Conservation (phyloP, 106 monocot genomes). For the Phalaenopsis aphrodite region DNA sequence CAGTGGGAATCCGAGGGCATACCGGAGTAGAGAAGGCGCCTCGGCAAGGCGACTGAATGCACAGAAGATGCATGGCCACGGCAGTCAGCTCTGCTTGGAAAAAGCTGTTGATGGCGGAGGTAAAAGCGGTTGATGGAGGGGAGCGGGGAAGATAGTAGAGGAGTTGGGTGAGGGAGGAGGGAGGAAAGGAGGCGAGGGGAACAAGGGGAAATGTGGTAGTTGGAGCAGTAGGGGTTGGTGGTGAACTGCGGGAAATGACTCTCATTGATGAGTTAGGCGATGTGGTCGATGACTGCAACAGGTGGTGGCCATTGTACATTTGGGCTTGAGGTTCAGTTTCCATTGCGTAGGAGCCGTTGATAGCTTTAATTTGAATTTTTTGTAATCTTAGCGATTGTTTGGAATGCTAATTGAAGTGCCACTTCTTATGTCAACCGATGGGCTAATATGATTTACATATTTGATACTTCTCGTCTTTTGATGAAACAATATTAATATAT, state of each 20-base stretch:
- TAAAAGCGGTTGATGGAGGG: constrained; percentile 1
- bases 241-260: constrained; percentile 3
- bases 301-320: background rate
- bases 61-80: constrained; percentile 56
- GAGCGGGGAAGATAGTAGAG: constrained; percentile 4
- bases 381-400: no score
- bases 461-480: no score
- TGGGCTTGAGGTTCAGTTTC: background rate
- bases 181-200: constrained; percentile 2
- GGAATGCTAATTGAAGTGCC: no score
- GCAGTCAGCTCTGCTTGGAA: constrained; percentile 43
- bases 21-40: constrained; percentile 35
- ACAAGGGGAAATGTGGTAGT: constrained; percentile 10
- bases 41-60: constrained; percentile 41
- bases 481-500: no score
- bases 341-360: no score
- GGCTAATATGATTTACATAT: no score
- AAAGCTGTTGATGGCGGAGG: constrained; percentile 15
- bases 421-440: no score
- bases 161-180: constrained; percentile 9
- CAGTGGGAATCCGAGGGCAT: constrained; percentile 37
- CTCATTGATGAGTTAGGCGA: constrained; percentile 19
- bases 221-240: constrained; percentile 4
- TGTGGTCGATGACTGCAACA: constrained; percentile 5
- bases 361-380: no score